Evolutionary conservation across 768 basidiomycete species (phyloP).

Genomic region (Lactarius deliciosus): DNA sequence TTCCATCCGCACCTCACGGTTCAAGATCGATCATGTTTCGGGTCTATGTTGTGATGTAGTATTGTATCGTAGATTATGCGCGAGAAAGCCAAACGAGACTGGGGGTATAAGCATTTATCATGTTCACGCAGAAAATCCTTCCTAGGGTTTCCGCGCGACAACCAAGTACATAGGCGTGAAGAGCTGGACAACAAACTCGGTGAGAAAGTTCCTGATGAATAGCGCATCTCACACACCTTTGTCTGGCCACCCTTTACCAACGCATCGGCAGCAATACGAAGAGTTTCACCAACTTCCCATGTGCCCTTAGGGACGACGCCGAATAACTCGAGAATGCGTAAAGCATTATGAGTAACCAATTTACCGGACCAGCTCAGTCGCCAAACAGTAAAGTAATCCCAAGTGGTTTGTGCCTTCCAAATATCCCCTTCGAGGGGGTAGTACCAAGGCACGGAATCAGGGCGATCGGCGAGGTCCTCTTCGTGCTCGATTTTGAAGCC

Average conservation of each 20-base stretch:
- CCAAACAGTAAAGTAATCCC: constrained; percentile 89
- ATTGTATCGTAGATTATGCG: constrained; percentile 1
- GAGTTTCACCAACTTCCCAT: constrained; percentile 80
- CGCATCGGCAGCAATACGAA: constrained; percentile 78
- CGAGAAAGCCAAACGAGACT: neutral
- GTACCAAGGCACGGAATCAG: constrained; percentile 84
- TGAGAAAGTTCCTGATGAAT: constrained; percentile 1
- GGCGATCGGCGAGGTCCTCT: constrained; percentile 90
- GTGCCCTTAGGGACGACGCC: constrained; percentile 92
- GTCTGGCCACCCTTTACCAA: constrained; percentile 82
- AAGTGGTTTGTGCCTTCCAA: constrained; percentile 85
- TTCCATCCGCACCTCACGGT: neutral
- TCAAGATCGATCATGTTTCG: neutral
- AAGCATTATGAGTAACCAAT: constrained; percentile 76
- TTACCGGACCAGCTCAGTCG: constrained; percentile 87
- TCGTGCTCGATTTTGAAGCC: constrained; percentile 89
- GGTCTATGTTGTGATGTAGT: constrained; percentile 1
- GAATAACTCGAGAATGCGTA: constrained; percentile 74
- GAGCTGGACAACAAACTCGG: constrained; percentile 46
- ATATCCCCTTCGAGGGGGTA: constrained; percentile 96
- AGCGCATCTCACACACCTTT: constrained; percentile 54
- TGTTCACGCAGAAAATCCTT: neutral
- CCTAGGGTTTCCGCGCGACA: constrained; percentile 35
- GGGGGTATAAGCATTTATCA: constrained; percentile 8
- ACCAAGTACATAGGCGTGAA: constrained; percentile 89